Evolutionary conservation across 129 eudicot species (phyloP).

Genomic region (Silybum marianum): DNA sequence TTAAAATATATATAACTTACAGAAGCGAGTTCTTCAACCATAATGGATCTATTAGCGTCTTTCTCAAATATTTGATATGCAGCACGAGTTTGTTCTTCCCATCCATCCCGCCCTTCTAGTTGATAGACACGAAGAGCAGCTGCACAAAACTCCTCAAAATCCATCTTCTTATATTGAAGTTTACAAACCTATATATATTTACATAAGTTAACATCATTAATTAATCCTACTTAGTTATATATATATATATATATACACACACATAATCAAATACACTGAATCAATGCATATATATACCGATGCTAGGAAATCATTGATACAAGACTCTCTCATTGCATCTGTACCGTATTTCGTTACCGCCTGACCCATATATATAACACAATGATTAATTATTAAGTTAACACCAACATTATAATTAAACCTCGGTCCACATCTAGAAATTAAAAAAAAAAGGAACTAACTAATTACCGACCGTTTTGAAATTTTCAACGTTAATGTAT

Average conservation of each 20-base stretch:
- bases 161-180: constrained; percentile 39
- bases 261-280: too few species aligned
- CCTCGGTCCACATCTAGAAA: neutral
- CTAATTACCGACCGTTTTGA: constrained; percentile 25
- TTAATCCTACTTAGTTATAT: too few species aligned
- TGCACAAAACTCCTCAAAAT: constrained; percentile 44
- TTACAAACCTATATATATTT: constrained; percentile 15
- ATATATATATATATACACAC: too few species aligned
- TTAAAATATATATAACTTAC: constrained; percentile 16
- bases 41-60: constrained; percentile 37
- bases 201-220: neutral
- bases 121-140: constrained; percentile 38
- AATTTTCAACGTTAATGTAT: constrained; percentile 31
- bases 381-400: neutral
- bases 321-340: constrained; percentile 36
- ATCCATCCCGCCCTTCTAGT: constrained; percentile 34
- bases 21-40: constrained; percentile 42
- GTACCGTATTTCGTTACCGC: constrained; percentile 30
- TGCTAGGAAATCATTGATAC: constrained; percentile 34
- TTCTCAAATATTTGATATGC: constrained; percentile 38
- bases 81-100: constrained; percentile 27
- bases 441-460: neutral
- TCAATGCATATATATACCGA: constrained; percentile 8
- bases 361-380: constrained; percentile 11
- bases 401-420: neutral